Evolutionary conservation across 1,139 yeast genomes (phyloP), one percentile per base, ranked within the genome.

Genomic region (Blastobotrys illinoisensis): DNA sequence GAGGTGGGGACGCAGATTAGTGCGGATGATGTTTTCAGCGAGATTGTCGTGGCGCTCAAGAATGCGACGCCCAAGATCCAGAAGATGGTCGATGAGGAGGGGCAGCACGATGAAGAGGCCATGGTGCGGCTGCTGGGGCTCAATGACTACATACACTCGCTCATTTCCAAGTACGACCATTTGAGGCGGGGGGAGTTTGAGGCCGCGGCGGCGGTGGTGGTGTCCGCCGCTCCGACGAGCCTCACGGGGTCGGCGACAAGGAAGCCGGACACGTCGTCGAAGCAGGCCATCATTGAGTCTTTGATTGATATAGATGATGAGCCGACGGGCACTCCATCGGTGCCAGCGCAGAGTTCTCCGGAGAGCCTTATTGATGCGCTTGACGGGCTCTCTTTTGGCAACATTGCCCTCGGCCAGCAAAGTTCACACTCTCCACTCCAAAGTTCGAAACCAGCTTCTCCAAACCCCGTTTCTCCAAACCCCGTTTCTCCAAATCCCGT

Each of bases 21-120:
- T 19, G 56, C 64, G 11, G 66, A 67, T 24, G 78, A 75, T 55
- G 93, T 97, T 2, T 72, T 88, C 28, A 75, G 79, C 51, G 98
- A 93, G 64, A 78, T 95, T 58, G 88, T 85, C 63, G 79, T 85
- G 47, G 79, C 96, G 1, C 76, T 95, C 60, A 90, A 88, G 69
- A 84, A 85, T 52, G 84, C 97, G 24, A 91, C 86, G 66, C 97
- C 98, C 46, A 90, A 88, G 65, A 80, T 93, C 61, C 88, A 87
- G 67, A 86, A 85, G 64, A 86, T 95, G 65, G 83, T 90, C 59
- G 95, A 88, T 66, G 90, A 86, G 63, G 82, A 82, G 50, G 82
- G 79, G 36, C 68, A 67, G 20, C 69, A 67, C 40, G 73, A 70
- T 46, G 88, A 82, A 60, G 83, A 77, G 23, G 81, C 87, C 16